phyloP scores from a whole-genome alignment of 2,329 filamentous ascomycete genomes.

The Nemania diffusa region DNA sequence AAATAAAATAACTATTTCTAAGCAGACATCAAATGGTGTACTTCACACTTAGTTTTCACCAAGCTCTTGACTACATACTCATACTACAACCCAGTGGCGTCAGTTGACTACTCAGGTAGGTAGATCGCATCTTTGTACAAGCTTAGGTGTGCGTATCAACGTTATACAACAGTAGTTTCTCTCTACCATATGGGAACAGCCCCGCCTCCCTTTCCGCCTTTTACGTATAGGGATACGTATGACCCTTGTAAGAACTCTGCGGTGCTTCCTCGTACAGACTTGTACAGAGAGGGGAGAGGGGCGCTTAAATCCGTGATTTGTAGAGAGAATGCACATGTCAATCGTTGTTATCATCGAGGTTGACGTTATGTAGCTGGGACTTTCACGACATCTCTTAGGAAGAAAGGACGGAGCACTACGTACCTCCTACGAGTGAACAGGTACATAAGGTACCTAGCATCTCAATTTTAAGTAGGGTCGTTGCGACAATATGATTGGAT shows the following conservation, averaged over 20 bases:
- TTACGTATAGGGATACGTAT: constrained; percentile 8
- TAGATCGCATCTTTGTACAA: not conserved
- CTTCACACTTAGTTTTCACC: too few species aligned
- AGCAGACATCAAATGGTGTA: not conserved
- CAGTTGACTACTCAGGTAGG: not conserved
- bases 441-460: not conserved
- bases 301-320: constrained; percentile 20
- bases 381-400: not conserved
- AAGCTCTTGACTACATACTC: not conserved
- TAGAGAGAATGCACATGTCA: constrained; percentile 13
- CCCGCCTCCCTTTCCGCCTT: not conserved
- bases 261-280: constrained; percentile 7
- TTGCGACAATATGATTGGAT: not conserved
- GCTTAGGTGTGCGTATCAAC: too few species aligned
- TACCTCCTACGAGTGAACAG: not conserved
- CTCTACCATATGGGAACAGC: too few species aligned
- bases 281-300: constrained; percentile 14
- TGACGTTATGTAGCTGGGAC: not conserved
- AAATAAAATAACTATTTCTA: not conserved
- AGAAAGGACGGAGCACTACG: not conserved
- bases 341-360: constrained; percentile 5
- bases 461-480: not conserved
- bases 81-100: not conserved
- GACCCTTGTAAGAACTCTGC: constrained; percentile 10
- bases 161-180: too few species aligned